A percentile compares a stretch with the other conserved stretches of the same genome.
Evolutionary conservation across 108 stramenopile genomes (phyloP).

Genomic region (Hondaea fermentalgiana): DNA sequence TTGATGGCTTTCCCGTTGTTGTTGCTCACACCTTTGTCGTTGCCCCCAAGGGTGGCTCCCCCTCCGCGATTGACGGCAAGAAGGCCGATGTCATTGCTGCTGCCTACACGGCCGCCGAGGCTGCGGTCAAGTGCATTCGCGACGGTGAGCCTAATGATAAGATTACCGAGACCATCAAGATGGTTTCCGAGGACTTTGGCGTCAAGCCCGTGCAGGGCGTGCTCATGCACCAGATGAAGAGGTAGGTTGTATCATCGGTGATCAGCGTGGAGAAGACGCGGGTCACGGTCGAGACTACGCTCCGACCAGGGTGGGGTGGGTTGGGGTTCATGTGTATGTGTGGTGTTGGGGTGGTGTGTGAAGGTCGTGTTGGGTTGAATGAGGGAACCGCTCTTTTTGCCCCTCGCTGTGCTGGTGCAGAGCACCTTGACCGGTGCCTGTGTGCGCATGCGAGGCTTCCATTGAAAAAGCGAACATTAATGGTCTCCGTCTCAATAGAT

Average conservation of each 20-base stretch:
- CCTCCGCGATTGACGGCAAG: slow-evolving; percentile 10
- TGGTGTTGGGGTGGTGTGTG: no score
- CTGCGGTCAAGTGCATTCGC: slow-evolving; percentile 74
- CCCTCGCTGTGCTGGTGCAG: slow-evolving; percentile 4
- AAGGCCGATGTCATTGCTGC: slow-evolving; percentile 75
- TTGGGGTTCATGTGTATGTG: no score
- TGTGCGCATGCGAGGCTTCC: slow-evolving; percentile 14
- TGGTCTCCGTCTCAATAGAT: neutral
- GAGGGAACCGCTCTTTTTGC: neutral
- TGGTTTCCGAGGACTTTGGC: slow-evolving; percentile 82
- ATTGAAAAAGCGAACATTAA: neutral
- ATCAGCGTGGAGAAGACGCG: no score
- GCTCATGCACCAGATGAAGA: slow-evolving; percentile 98
- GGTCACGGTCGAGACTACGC: no score
- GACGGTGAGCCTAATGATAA: slow-evolving; percentile 61
- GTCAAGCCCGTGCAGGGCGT: slow-evolving; percentile 86
- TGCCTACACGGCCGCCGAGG: slow-evolving; percentile 91
- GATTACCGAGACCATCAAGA: slow-evolving; percentile 78
- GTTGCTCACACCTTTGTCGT: slow-evolving; percentile 92
- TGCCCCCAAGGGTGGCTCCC: neutral
- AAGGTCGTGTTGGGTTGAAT: no score
- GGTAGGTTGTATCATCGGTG: slow-evolving; percentile 23
- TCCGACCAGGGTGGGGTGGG: no score
- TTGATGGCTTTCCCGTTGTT: slow-evolving; percentile 96
- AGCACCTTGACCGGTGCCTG: neutral